Conservation (phyloP, 2,329 filamentous ascomycete species). For the Arthrinium puccinioides region DNA sequence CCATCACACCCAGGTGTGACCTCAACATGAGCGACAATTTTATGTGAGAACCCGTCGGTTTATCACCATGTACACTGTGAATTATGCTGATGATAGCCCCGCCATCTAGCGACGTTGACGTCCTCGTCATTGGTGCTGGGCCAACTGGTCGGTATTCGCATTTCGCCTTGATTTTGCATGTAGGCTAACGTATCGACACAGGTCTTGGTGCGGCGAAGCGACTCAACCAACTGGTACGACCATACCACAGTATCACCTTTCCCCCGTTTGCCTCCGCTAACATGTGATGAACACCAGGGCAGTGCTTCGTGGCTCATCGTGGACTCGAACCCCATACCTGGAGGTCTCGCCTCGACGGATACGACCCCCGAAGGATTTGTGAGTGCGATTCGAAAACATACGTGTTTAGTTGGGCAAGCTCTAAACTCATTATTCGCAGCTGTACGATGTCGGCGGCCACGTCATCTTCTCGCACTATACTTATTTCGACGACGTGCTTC, state of each 20-base stretch:
- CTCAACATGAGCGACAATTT: too few species aligned
- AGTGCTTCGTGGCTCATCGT: conserved; percentile 93
- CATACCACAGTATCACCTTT: conserved; percentile 19
- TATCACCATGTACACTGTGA: too few species aligned
- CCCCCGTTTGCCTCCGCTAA: conserved; percentile 14
- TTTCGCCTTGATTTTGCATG: too few species aligned
- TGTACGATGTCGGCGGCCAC: conserved; percentile 97
- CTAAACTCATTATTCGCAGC: too few species aligned
- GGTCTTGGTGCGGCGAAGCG: conserved; percentile 97
- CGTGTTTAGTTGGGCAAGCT: too few species aligned
- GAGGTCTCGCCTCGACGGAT: conserved; percentile 93
- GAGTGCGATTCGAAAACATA: too few species aligned
- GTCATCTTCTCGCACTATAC: conserved; percentile 99
- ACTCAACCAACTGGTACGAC: conserved; percentile 83
- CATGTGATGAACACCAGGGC: conserved; percentile 49
- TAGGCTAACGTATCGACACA: too few species aligned
- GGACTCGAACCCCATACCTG: conserved; percentile 84
- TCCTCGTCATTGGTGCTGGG: conserved; percentile 95
- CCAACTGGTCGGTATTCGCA: too few species aligned
- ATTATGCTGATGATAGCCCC: too few species aligned
- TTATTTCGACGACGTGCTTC: conserved; percentile 98
- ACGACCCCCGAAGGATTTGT: conserved; percentile 94
- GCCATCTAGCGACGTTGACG: conserved; percentile 92
- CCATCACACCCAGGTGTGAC: too few species aligned
- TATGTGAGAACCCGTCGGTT: too few species aligned